Evolutionary conservation across 192 early-diverging fungal species (phyloP), one percentile per base, ranked within the genome.

Genomic region (Kappamyces sp.): DNA sequence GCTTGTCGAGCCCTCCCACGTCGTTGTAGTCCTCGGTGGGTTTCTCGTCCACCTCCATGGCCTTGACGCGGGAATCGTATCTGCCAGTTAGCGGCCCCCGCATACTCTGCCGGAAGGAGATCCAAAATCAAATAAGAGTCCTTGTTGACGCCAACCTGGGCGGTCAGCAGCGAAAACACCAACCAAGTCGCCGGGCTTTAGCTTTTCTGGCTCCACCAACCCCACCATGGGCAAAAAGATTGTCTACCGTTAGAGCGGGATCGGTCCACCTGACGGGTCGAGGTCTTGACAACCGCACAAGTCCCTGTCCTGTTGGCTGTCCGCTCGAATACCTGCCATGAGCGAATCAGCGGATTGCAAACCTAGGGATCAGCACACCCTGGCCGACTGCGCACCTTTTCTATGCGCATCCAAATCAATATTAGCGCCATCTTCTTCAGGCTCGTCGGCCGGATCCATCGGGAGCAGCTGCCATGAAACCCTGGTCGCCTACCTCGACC

Each of bases 21-120:
- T 97, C 96, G 66, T 84, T 93, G 66, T 95, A 97, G 57, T 91
- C 90, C 76, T 98, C 96, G 12, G 92, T 94, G 10, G 96, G 96
- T 74, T 97, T 97, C 70, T 98, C 96, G 58, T 98, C 96, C 3
- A 98, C 96, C 73, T 98, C 96, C 96, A 98, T 98, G 9, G 93
- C 96, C 72, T 97, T 97, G 41, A 96, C 96, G 46, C 96, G 84
- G 35, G 92, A 91, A 73, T 98, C 96, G 63, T 95, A 98, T 67
- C 86, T 87, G 63, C 12, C 36, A n/a, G 23, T 15, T 38, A 2
- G 5, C 15, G 2, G 8, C 38, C 37, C 5, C 10, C 34, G 63
- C 82, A 74, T 79, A 89, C 87, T 98, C 96, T 9, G 94, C 87
- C 2, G 96, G 96, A 51, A 98, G 80, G 69, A 87, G 93, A 61